phyloP scores from a whole-genome alignment of 768 basidiomycete genomes.

The Termitomyces sp. region DNA sequence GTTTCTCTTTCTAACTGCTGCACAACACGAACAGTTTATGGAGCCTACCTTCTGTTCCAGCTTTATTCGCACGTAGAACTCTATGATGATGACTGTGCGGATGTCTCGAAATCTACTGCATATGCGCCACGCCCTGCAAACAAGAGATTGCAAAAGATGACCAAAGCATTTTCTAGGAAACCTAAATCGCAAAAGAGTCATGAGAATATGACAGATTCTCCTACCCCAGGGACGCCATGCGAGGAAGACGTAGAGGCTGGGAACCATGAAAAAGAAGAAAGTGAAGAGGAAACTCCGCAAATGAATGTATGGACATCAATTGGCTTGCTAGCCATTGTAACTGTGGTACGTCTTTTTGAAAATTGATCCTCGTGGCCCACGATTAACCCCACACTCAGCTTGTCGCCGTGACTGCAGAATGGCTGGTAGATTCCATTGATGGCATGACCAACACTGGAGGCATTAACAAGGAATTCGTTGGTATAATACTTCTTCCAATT shows the following conservation, averaged over 20 bases:
- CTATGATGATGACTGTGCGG: conserved; percentile 46
- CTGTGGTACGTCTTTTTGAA: conserved; percentile 42
- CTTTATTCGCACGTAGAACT: conserved; percentile 69
- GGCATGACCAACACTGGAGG: conserved; percentile 53
- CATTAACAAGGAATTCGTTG: conserved; percentile 81
- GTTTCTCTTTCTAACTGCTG: conserved; percentile 32
- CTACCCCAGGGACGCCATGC: neutral
- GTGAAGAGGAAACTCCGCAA: conserved; percentile 45
- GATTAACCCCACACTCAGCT: conserved; percentile 36
- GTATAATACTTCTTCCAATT: conserved; percentile 80
- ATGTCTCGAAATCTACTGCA: conserved; percentile 27
- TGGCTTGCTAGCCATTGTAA: conserved; percentile 49
- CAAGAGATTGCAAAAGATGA: neutral
- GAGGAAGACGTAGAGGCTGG: conserved; percentile 4
- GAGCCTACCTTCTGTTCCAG: conserved; percentile 73
- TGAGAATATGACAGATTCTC: neutral
- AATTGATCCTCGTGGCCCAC: neutral
- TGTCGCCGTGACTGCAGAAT: conserved; percentile 61
- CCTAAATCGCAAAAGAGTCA: conserved; percentile 18
- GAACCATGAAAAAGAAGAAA: conserved; percentile 2
- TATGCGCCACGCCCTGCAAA: conserved; percentile 17
- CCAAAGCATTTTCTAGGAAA: neutral
- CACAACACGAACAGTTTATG: conserved; percentile 52
- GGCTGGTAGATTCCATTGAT: conserved; percentile 77
- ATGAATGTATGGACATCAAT: conserved; percentile 53